Conservation (phyloP, 768 basidiomycete genomes). For the Boletus reticuloceps region DNA sequence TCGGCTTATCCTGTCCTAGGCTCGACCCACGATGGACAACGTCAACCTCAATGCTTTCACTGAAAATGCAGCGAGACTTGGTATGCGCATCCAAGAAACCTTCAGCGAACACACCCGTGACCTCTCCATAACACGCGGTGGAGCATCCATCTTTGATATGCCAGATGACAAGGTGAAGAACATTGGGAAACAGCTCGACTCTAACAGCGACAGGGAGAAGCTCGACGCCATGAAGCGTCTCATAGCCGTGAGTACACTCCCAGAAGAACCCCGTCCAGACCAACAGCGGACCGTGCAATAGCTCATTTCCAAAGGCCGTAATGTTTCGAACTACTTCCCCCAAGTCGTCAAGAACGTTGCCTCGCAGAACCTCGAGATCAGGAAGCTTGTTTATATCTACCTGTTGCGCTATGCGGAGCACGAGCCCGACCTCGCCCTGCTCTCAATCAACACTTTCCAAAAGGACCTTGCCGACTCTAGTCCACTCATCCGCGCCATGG, state of each 20-base stretch:
- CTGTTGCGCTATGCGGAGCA: slow-evolving; percentile 89
- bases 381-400: slow-evolving; percentile 98
- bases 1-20: not conserved
- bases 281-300: slow-evolving; percentile 28
- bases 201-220: slow-evolving; percentile 84
- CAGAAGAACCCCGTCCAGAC: not conserved
- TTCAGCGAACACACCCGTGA: slow-evolving; percentile 80
- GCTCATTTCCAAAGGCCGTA: slow-evolving; percentile 91
- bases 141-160: slow-evolving; percentile 58
- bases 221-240: slow-evolving; percentile 94
- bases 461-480: slow-evolving; percentile 91
- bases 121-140: slow-evolving; percentile 54
- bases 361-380: slow-evolving; percentile 86
- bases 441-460: slow-evolving; percentile 98
- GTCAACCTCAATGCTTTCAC: slow-evolving; percentile 46
- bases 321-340: slow-evolving; percentile 92
- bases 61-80: slow-evolving; percentile 81
- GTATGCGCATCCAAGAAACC: slow-evolving; percentile 80
- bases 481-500: slow-evolving; percentile 95
- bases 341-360: slow-evolving; percentile 98
- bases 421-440: slow-evolving; percentile 90
- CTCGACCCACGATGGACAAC: slow-evolving; percentile 28
- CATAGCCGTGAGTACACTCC: slow-evolving; percentile 67
- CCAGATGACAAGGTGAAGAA: slow-evolving; percentile 81
- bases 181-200: slow-evolving; percentile 84